Percentiles rank a stretch among this genome's conserved stretches.
These are phyloP conservation scores for Eucalyptus sp. DNA, from an alignment of 345 rosid species.

Conservation along the genomic window DNA sequence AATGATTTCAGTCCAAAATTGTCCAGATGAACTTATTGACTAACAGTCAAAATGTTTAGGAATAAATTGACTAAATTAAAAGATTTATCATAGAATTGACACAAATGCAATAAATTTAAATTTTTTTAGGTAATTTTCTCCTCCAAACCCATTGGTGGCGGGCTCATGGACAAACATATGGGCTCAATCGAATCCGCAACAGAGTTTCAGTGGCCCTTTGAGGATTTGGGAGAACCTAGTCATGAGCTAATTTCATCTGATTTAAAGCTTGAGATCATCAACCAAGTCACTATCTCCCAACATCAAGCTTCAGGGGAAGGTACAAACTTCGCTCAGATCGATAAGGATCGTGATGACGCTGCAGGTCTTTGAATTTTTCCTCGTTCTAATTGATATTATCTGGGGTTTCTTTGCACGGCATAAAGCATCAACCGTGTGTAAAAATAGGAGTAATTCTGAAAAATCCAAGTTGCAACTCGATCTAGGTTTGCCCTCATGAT, in stretches of 20 bases:
- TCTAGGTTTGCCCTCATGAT: neutral
- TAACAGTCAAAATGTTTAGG: accelerated
- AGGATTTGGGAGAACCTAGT: neutral
- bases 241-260: neutral
- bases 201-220: neutral
- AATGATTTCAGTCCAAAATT: accelerated
- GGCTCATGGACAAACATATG: neutral
- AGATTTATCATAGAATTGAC: accelerated
- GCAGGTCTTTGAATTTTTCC: neutral
- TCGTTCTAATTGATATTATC: neutral
- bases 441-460: neutral
- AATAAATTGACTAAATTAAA: neutral
- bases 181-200: accelerated
- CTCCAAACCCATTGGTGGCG: neutral
- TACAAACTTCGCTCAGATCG: neutral
- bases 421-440: neutral
- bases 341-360: neutral
- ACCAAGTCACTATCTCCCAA: neutral
- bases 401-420: neutral
- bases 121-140: accelerated
- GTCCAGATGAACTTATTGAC: accelerated
- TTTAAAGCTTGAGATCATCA: neutral
- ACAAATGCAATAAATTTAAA: accelerated
- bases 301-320: neutral
- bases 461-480: neutral